phyloP scores from a whole-genome alignment of 345 rosid genomes.

The Eucalyptus cloeziana region DNA sequence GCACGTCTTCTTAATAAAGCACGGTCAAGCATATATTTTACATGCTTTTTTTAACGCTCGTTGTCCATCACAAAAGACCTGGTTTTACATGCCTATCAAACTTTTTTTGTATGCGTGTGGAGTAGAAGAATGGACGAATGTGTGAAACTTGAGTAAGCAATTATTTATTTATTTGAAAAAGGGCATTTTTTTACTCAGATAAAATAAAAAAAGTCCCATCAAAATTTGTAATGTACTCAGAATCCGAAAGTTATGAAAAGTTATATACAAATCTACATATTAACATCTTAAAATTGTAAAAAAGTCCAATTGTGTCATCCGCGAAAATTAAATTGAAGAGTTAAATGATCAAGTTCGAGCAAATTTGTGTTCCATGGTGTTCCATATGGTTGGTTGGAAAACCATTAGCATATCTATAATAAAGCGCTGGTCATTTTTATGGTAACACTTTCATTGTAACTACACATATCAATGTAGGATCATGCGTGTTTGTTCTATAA shows the following conservation, averaged over 20 bases:
- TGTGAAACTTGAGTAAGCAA: background rate
- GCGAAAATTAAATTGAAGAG: background rate
- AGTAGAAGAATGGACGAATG: background rate
- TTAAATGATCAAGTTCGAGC: background rate
- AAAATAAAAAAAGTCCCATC: background rate
- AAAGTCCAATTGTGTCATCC: background rate
- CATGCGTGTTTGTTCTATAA: no score
- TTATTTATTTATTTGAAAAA: background rate
- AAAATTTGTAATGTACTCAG: background rate
- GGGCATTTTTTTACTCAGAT: background rate
- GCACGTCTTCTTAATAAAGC: background rate
- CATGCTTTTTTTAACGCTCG: background rate
- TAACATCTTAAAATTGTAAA: background rate
- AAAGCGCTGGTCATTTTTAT: no score
- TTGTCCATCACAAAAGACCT: background rate
- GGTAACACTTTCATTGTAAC: accelerated
- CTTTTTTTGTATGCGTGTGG: background rate
- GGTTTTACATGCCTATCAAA: background rate
- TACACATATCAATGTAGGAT: no score
- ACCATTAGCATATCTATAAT: no score
- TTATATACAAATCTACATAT: background rate
- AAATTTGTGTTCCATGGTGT: no score
- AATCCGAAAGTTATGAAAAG: background rate
- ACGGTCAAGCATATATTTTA: background rate
- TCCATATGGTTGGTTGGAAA: background rate